Evolutionary conservation across 2,329 filamentous ascomycete species (phyloP), one percentile per base, ranked within the genome.

Genomic region (Aureobasidium mangrovei): DNA sequence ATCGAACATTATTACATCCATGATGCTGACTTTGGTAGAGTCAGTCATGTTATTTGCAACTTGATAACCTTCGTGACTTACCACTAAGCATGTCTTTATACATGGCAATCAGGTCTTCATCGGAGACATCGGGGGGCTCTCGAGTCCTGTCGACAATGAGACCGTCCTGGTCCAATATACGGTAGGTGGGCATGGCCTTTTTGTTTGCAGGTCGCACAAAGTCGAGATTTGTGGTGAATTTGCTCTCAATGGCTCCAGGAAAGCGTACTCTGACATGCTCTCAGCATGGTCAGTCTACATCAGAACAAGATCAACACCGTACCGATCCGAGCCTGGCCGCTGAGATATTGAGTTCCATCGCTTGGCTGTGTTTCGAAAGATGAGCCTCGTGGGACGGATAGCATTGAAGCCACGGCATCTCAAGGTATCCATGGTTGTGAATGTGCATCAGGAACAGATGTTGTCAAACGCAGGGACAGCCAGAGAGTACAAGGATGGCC

Each of bases 1-100:
- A 65, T 98, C 93, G 65, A 95, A 96, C 91, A 97, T 97, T 67
- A 97, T 87, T 54, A 95, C 70, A 67, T 98, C 93, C 89, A 98
- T 93, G 61, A 97, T 86, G 54, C 86, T 83, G 54, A 85, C 80
- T 77, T 58, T 24, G 9, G 33, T 6, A 0, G 9, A 4, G 18
- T 53, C 7, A 45, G 38, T 12, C 7, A 18, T 18, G 18, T 18
- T 18, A 1, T 18, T 1, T 39, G 31, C 10, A 4, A 39, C 4
- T 0, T 24, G 35, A 7, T 29, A 29, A n/a, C 2, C 33, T n/a
- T 18, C 1, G 18, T 8, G 12, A 26, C 40, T 35, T 43, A 51
- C 44, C 71, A 29, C 74, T 78, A 56, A 84, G 69, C 82, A 85
- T 85, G 62, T 83, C 81, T 60, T 75, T 79, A 64, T 85, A 85